These are phyloP conservation scores for Scytalidium sp. DNA, from an alignment of 2,329 filamentous ascomycete genomes.

Conservation along the genomic window DNA sequence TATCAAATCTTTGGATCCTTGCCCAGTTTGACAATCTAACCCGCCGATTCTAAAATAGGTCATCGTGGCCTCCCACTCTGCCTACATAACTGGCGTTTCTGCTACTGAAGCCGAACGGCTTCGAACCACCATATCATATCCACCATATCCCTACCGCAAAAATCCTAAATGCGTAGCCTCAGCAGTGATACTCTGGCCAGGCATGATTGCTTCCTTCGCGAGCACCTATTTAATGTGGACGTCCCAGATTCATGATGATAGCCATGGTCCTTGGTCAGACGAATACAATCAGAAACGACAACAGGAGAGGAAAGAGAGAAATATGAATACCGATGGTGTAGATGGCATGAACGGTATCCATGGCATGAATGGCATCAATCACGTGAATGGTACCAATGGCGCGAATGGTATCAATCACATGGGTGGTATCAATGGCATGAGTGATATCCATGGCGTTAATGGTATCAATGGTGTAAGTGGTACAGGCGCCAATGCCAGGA, in stretches of 20 bases:
- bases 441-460: neutral
- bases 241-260: constrained; percentile 31
- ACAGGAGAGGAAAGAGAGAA: constrained; percentile 4
- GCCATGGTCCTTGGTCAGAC: constrained; percentile 23
- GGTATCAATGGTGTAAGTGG: neutral
- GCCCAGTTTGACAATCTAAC: too few species aligned
- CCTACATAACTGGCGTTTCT: constrained; percentile 39
- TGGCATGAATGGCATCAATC: neutral
- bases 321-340: neutral
- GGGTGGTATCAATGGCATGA: neutral
- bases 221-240: constrained; percentile 34
- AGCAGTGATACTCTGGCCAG: constrained; percentile 51
- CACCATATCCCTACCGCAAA: constrained; percentile 40
- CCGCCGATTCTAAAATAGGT: constrained; percentile 21
- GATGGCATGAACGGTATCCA: constrained; percentile 1
- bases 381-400: constrained; percentile 2
- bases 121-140: constrained; percentile 23
- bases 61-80: constrained; percentile 44
- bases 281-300: constrained; percentile 12
- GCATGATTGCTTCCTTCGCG: constrained; percentile 43
- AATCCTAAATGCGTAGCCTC: constrained; percentile 48
- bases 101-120: constrained; percentile 24
- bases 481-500: neutral
- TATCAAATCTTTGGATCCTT: neutral
- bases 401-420: neutral